A percentile compares a stretch with the other conserved stretches of the same genome.
Evolutionary conservation across 352 stramenopile species (phyloP).

Genomic region (Phytopythium aichiense): DNA sequence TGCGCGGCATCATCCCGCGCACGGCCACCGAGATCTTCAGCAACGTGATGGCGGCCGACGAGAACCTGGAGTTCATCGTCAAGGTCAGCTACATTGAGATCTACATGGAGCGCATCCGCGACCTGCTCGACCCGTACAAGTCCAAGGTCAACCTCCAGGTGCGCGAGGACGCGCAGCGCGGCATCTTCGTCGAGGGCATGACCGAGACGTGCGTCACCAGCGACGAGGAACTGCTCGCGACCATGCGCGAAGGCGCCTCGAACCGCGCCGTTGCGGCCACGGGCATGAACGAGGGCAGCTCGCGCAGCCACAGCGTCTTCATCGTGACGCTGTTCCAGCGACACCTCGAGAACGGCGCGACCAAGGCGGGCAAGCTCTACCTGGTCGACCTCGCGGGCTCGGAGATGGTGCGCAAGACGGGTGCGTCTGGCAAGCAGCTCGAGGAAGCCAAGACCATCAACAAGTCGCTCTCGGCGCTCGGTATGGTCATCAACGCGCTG

Average conservation of each 20-base stretch:
- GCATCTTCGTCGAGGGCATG: conserved; percentile 93
- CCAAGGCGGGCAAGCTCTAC: conserved; percentile 89
- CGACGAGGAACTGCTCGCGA: conserved; percentile 82
- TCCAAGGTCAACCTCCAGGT: conserved; percentile 90
- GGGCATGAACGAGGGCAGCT: conserved; percentile 93
- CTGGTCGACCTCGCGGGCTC: conserved; percentile 93
- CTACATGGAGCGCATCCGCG: conserved; percentile 94
- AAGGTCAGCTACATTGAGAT: conserved; percentile 96
- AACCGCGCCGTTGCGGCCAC: conserved; percentile 88
- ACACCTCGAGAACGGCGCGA: conserved; percentile 84
- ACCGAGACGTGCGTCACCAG: conserved; percentile 92
- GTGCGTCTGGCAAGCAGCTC: conserved; percentile 84
- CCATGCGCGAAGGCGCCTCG: conserved; percentile 74
- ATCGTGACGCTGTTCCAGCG: conserved; percentile 89
- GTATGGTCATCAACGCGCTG: conserved; percentile 94
- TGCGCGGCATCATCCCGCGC: conserved; percentile 86
- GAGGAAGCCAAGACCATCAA: conserved; percentile 97
- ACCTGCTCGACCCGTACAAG: conserved; percentile 90
- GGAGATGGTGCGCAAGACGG: conserved; percentile 94
- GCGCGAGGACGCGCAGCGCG: conserved; percentile 81
- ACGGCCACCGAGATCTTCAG: conserved; percentile 88
- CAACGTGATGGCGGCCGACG: conserved; percentile 79
- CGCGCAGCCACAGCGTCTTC: conserved; percentile 90
- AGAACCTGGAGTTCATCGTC: conserved; percentile 92
- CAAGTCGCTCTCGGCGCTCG: conserved; percentile 91